Conservation (phyloP, 2,329 filamentous ascomycete species). For the Fusarium chlamydosporum region DNA sequence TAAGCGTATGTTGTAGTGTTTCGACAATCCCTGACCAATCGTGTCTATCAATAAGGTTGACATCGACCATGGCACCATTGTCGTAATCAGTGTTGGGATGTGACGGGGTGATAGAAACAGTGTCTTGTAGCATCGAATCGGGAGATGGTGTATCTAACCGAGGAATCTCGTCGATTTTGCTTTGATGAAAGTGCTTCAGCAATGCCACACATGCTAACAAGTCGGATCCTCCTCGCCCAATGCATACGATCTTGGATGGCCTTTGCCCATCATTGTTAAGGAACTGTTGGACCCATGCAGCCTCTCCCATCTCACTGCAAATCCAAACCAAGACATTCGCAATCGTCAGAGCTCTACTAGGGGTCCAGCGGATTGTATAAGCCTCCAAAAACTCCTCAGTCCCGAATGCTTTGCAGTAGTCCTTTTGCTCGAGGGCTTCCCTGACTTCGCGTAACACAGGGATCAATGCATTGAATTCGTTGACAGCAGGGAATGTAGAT, state of each 20-base stretch:
- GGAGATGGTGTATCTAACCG: neutral
- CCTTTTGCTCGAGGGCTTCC: slow-evolving; percentile 20
- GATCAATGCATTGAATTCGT: slow-evolving; percentile 10
- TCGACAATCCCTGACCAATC: slow-evolving; percentile 6
- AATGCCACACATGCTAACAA: neutral
- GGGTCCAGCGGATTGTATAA: slow-evolving; percentile 21
- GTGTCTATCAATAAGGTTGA: slow-evolving; percentile 12
- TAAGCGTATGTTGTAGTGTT: slow-evolving; percentile 18
- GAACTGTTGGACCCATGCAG: slow-evolving; percentile 8
- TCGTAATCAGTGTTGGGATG: neutral
- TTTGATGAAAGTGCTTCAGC: neutral
- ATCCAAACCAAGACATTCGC: slow-evolving; percentile 21
- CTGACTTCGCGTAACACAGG: slow-evolving; percentile 15
- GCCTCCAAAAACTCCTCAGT: slow-evolving; percentile 14
- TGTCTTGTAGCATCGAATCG: neutral
- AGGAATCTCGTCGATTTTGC: neutral
- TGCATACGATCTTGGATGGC: neutral
- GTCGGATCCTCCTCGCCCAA: slow-evolving; percentile 20
- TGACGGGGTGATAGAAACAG: neutral
- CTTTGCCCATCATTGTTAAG: neutral
- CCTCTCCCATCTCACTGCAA: slow-evolving; percentile 16
- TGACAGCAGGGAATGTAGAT: slow-evolving; percentile 5
- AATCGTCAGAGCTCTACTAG: slow-evolving; percentile 5
- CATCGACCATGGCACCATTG: neutral
- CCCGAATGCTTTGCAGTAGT: slow-evolving; percentile 12